Conservation (phyloP, 2,329 filamentous ascomycete species). For the Fusarium chlamydosporum region DNA sequence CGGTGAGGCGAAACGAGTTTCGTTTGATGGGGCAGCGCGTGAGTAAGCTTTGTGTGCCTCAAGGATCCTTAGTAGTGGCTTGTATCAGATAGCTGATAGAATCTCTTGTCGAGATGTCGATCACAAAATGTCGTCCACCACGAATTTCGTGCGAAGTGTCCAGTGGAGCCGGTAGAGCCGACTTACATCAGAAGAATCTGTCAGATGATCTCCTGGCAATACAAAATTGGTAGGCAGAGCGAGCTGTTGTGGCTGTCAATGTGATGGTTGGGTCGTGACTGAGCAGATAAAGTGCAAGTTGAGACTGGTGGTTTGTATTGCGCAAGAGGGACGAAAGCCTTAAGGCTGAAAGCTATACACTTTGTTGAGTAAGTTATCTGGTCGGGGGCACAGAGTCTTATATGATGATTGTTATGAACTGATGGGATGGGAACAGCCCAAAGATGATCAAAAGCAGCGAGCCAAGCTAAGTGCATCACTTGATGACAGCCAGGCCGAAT, state of each 20-base stretch:
- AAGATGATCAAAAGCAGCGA: slow-evolving; percentile 45
- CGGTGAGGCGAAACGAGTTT: slow-evolving; percentile 7
- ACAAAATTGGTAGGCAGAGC: slow-evolving; percentile 26
- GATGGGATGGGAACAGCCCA: slow-evolving; percentile 41
- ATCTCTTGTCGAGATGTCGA: slow-evolving; percentile 29
- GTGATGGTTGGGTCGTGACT: slow-evolving; percentile 16
- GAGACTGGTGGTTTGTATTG: slow-evolving; percentile 7
- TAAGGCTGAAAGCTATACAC: slow-evolving; percentile 15
- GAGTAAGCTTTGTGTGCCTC: slow-evolving; percentile 37
- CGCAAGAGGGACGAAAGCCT: slow-evolving; percentile 10
- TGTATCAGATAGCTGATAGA: slow-evolving; percentile 45
- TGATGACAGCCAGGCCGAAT: slow-evolving; percentile 41
- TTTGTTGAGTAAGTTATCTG: slow-evolving; percentile 11
- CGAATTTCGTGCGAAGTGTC: slow-evolving; percentile 22
- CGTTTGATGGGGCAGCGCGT: slow-evolving; percentile 27
- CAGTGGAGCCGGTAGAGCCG: slow-evolving; percentile 28
- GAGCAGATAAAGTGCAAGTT: slow-evolving; percentile 9
- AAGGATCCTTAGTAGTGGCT: slow-evolving; percentile 29
- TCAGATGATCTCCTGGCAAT: slow-evolving; percentile 37
- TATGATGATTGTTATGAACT: slow-evolving; percentile 43
- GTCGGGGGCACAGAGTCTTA: slow-evolving; percentile 47
- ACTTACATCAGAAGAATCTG: slow-evolving; percentile 38
- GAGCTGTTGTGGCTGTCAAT: slow-evolving; percentile 18
- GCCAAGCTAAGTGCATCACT: slow-evolving; percentile 46
- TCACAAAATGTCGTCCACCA: slow-evolving; percentile 21